phyloP scores from a whole-genome alignment of 1,139 yeast genomes.

The Entelexis paramagnoliae region DNA sequence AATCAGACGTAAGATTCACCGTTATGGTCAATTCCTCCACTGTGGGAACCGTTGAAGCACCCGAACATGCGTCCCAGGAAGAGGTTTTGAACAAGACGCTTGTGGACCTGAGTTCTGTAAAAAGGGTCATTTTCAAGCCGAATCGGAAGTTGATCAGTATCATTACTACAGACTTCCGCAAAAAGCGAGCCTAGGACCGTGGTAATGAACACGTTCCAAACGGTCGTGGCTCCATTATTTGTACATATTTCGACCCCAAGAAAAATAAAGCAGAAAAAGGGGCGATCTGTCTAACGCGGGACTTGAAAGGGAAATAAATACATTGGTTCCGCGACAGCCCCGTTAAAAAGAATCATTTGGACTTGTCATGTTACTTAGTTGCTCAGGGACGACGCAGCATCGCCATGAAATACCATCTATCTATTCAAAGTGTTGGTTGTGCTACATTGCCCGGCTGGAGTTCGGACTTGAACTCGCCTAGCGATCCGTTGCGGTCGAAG shows the following conservation, averaged over 20 bases:
- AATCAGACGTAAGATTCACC: slow-evolving; percentile 13
- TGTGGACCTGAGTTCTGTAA: neutral
- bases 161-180: slow-evolving; percentile 1
- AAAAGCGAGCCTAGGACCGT: neutral
- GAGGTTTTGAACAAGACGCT: slow-evolving; percentile 11
- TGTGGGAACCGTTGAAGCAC: slow-evolving; percentile 2
- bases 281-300: too few species aligned
- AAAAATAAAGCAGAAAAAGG: too few species aligned
- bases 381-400: too few species aligned
- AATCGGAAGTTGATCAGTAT: slow-evolving; percentile 14
- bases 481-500: slow-evolving; percentile 51
- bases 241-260: too few species aligned
- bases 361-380: too few species aligned
- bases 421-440: slow-evolving; percentile 20
- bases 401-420: neutral
- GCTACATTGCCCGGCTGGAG: slow-evolving; percentile 22
- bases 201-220: too few species aligned
- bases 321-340: too few species aligned
- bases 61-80: slow-evolving; percentile 7
- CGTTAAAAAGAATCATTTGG: too few species aligned
- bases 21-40: slow-evolving; percentile 21
- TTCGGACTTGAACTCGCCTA: slow-evolving; percentile 29
- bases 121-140: slow-evolving; percentile 17
- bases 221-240: neutral
- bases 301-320: too few species aligned